Percentiles rank a stretch among this genome's conserved stretches.
phyloP scores from a whole-genome alignment of 1,139 yeast species.

The Diutina scorzettiae region DNA sequence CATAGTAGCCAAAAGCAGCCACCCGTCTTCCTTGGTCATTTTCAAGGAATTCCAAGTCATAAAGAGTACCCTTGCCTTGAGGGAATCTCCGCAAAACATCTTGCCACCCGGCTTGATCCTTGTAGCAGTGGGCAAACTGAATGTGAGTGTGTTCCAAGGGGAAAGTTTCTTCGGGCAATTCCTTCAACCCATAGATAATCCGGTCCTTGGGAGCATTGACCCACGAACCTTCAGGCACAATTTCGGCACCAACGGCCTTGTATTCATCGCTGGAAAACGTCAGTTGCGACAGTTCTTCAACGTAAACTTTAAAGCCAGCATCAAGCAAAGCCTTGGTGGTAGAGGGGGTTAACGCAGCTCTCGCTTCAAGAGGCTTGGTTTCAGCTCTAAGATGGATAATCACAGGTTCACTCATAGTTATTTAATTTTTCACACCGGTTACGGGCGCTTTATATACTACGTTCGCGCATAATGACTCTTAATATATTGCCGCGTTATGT shows the following conservation, averaged over 20 bases:
- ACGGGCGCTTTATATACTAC: not conserved
- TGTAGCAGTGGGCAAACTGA: constrained; percentile 97
- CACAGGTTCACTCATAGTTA: constrained; percentile 16
- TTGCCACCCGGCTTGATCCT: constrained; percentile 95
- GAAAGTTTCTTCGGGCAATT: constrained; percentile 88
- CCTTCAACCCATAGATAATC: constrained; percentile 86
- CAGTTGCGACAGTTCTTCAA: constrained; percentile 79
- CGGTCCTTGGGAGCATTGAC: constrained; percentile 79
- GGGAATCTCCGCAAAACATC: constrained; percentile 83
- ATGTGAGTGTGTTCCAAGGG: constrained; percentile 93
- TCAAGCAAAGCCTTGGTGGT: constrained; percentile 75
- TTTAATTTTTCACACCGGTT: not conserved
- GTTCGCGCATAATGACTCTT: not conserved
- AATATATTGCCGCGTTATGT: constrained; percentile 1
- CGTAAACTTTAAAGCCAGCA: constrained; percentile 81
- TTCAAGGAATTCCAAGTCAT: constrained; percentile 89
- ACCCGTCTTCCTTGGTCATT: constrained; percentile 95
- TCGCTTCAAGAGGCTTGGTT: constrained; percentile 91
- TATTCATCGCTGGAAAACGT: constrained; percentile 70
- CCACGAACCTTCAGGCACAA: constrained; percentile 94
- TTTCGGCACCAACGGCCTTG: constrained; percentile 65
- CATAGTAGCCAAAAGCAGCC: constrained; percentile 97
- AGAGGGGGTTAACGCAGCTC: constrained; percentile 92
- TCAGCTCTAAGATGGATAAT: constrained; percentile 84
- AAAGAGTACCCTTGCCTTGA: constrained; percentile 78